phyloP scores from a whole-genome alignment of 805 yeast genomes.

The Yarrowia divulgata region DNA sequence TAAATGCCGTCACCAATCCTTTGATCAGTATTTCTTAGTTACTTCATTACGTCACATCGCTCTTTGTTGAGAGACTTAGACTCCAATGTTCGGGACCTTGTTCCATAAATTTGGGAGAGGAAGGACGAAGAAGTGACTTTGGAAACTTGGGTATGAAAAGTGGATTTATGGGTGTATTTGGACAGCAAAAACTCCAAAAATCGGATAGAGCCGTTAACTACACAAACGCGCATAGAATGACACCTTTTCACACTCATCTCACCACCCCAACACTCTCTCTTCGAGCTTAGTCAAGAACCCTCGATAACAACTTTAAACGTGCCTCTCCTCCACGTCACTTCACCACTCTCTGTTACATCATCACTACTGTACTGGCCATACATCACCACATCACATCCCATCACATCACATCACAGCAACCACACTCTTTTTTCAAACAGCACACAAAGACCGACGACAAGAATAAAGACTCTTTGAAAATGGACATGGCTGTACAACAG shows the following conservation, averaged over 20 bases:
- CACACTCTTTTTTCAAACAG: not conserved
- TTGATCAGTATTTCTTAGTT: not conserved
- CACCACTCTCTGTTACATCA: conserved; percentile 2
- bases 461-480: not conserved
- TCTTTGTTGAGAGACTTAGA: not conserved
- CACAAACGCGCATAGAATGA: not conserved
- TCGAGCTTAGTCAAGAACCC: conserved; percentile 3
- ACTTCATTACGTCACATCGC: not conserved
- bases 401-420: not conserved
- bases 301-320: conserved; percentile 23
- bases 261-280: not conserved
- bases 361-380: too few relatives aligned
- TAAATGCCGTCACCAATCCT: too few relatives aligned
- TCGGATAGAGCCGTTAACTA: not conserved
- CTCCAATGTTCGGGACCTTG: not conserved
- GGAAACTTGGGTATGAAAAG: too few relatives aligned
- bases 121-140: too few relatives aligned
- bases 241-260: not conserved
- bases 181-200: not conserved
- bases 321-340: conserved; percentile 34
- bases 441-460: not conserved
- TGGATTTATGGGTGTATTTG: too few relatives aligned
- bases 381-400: conserved; percentile 15
- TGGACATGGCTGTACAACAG: conserved; percentile 37
- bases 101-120: conserved; percentile 11